These are phyloP conservation scores for Chenopodium formosanum DNA, from an alignment of 148 eudicot species.

Conservation along the genomic window DNA sequence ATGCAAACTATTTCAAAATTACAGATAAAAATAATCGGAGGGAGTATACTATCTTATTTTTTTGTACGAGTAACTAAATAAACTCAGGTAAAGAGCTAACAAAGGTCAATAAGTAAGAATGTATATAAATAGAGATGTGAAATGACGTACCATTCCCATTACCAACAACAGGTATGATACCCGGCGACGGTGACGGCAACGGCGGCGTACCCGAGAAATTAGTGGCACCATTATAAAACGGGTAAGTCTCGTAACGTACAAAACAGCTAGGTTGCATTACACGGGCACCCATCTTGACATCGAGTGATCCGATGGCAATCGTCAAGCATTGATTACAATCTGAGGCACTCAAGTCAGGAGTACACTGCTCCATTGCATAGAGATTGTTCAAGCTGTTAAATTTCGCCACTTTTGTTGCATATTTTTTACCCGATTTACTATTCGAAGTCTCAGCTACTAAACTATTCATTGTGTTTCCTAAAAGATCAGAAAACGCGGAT, in stretches of 20 bases:
- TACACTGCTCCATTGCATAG: constrained; percentile 41
- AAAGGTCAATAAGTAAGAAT: too few species aligned
- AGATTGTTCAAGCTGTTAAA: neutral
- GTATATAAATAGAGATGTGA: too few species aligned
- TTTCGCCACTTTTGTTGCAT: constrained; percentile 6
- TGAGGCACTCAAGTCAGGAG: constrained; percentile 27
- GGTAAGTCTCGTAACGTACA: constrained; percentile 29
- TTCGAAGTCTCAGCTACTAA: constrained; percentile 13
- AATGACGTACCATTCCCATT: too few species aligned
- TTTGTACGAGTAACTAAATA: too few species aligned
- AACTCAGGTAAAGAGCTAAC: too few species aligned
- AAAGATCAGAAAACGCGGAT: constrained; percentile 10
- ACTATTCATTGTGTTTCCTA: neutral
- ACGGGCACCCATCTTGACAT: constrained; percentile 18
- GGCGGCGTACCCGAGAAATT: neutral
- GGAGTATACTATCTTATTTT: too few species aligned
- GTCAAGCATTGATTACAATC: constrained; percentile 34
- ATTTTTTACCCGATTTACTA: constrained; percentile 24
- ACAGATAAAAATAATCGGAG: too few species aligned
- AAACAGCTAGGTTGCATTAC: constrained; percentile 26
- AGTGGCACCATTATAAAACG: constrained; percentile 27
- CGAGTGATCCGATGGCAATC: constrained; percentile 1
- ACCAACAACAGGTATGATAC: too few species aligned
- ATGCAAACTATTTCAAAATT: too few species aligned
- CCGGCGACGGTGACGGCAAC: neutral